phyloP scores from a whole-genome alignment of 129 eudicot species.

The Smallanthus sonchifolius region DNA sequence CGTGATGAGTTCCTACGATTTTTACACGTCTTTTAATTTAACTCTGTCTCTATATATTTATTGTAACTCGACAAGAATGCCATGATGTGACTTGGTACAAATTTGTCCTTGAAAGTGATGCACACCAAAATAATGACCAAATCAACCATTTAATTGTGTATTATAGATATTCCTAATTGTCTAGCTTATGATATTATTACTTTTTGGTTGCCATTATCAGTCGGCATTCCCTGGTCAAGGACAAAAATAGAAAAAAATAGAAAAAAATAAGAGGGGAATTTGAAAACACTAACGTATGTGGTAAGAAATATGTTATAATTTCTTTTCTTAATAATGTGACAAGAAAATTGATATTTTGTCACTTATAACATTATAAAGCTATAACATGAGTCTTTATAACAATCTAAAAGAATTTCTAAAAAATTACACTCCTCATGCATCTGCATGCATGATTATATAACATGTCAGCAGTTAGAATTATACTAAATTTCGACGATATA shows the following conservation, averaged over 20 bases:
- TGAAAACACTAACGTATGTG: conserved; percentile 17
- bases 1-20: too few species aligned
- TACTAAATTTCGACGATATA: too few species aligned
- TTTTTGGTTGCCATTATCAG: conserved; percentile 11
- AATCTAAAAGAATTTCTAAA: too few species aligned
- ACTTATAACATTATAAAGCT: neutral
- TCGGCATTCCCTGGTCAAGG: conserved; percentile 18
- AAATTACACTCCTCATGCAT: too few species aligned
- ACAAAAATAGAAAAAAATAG: neutral
- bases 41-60: too few species aligned
- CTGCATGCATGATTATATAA: too few species aligned
- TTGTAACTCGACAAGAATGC: neutral
- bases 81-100: neutral
- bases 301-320: neutral
- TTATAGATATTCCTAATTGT: conserved; percentile 16
- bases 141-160: conserved; percentile 2
- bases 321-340: neutral
- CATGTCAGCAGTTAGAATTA: too few species aligned
- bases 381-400: too few species aligned
- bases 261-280: conserved; percentile 22
- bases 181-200: neutral
- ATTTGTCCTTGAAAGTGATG: conserved; percentile 5
- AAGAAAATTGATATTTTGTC: neutral
- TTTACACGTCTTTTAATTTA: too few species aligned
- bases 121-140: conserved; percentile 14